These are phyloP conservation scores for Meira miltonrushii DNA, from an alignment of 1,284 basidiomycete species.

Conservation along the genomic window DNA sequence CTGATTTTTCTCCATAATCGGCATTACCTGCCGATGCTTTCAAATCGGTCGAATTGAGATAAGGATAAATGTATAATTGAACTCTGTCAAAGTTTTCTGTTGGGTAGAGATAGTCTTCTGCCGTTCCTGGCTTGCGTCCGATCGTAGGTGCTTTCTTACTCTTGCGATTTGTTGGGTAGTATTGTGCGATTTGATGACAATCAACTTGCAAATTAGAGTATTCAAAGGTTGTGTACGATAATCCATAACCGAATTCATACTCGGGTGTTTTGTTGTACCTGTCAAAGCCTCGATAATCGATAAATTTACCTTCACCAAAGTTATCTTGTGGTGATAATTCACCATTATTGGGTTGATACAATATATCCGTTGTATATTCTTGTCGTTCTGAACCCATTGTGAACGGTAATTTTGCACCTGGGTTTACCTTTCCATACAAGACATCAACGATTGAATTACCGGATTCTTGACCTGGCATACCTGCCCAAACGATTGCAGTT, in stretches of 20 bases:
- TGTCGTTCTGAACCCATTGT: conserved; percentile 60
- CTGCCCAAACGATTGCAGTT: conserved; percentile 59
- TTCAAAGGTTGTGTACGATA: conserved; percentile 74
- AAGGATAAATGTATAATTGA: conserved; percentile 43
- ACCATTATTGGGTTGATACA: conserved; percentile 8
- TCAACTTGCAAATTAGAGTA: conserved; percentile 4
- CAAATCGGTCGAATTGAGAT: conserved; percentile 53
- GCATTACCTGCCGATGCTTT: conserved; percentile 28
- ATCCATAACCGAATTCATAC: conserved; percentile 74
- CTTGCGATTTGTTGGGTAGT: background rate
- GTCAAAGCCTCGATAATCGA: conserved; percentile 68
- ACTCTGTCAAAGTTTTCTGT: background rate
- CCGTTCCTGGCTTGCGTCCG: background rate
- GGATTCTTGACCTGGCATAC: conserved; percentile 67
- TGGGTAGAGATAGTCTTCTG: conserved; percentile 1
- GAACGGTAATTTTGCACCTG: conserved; percentile 57
- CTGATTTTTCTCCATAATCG: conserved; percentile 10
- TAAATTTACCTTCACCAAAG: conserved; percentile 66
- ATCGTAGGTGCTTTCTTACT: conserved; percentile 1
- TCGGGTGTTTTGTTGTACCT: conserved; percentile 61
- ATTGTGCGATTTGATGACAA: background rate
- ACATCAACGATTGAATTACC: conserved; percentile 72
- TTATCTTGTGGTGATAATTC: conserved; percentile 56
- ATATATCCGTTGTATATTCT: conserved; percentile 57
- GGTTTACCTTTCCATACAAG: conserved; percentile 59